A percentile compares a stretch with the other conserved stretches of the same genome.
These are phyloP conservation scores for Solanum rostratum DNA, from an alignment of 257 asterid genomes.

Conservation along the genomic window DNA sequence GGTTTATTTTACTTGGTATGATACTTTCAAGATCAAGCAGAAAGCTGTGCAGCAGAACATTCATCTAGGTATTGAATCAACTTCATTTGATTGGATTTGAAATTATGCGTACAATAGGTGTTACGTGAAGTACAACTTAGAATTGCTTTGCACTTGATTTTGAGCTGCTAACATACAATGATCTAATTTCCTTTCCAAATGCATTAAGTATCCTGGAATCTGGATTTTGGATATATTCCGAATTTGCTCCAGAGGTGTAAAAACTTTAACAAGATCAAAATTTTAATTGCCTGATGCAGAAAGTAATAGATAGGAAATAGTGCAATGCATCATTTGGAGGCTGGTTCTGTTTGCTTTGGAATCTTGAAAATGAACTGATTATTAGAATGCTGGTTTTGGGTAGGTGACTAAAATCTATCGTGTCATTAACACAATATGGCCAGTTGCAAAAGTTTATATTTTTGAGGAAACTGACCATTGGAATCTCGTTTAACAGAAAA, in stretches of 20 bases:
- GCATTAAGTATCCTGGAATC: not conserved
- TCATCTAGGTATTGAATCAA: slow-evolving; percentile 27
- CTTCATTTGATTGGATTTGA: not conserved
- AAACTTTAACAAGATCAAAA: not conserved
- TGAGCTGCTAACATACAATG: not conserved
- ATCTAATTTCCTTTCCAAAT: not conserved
- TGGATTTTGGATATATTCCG: not conserved
- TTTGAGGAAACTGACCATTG: not conserved
- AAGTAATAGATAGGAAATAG: not conserved
- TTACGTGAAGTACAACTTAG: not conserved
- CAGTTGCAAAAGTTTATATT: not conserved
- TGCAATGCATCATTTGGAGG: not conserved
- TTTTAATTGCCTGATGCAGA: not conserved
- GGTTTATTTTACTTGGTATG: slow-evolving; percentile 80
- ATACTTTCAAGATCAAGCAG: slow-evolving; percentile 68
- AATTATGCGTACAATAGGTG: not conserved
- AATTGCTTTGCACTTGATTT: not conserved
- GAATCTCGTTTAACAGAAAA: not conserved
- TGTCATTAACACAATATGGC: not conserved
- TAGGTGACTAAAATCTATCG: not conserved
- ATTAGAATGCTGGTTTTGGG: not conserved
- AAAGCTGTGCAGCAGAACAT: slow-evolving; percentile 86
- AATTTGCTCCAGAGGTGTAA: not conserved
- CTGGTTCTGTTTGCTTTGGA: not conserved
- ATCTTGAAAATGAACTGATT: not conserved